Evolutionary conservation across 768 basidiomycete genomes (phyloP).

Genomic region (Holtermanniella nyarrowii): DNA sequence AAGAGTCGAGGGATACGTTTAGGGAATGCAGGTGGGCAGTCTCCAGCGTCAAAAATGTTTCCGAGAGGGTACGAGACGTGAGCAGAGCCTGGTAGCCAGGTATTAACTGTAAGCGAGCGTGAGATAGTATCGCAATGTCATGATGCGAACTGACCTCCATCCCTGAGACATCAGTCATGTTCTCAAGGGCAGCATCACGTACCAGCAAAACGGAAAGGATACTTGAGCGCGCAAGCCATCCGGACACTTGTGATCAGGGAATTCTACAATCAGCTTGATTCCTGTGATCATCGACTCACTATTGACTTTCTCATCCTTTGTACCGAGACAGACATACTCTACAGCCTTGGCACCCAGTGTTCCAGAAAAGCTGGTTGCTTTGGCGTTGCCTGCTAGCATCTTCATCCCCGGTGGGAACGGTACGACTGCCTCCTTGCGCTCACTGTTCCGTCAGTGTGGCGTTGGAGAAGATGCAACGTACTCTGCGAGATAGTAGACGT

Average conservation of each 20-base stretch:
- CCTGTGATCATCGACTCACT: not conserved
- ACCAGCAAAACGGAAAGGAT: conserved; percentile 23
- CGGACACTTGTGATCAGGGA: conserved; percentile 14
- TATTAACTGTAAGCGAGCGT: not conserved
- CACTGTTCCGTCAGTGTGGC: not conserved
- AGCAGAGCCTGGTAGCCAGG: not conserved
- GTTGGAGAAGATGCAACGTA: not conserved
- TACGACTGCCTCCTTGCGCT: conserved; percentile 11
- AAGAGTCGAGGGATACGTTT: conserved; percentile 7
- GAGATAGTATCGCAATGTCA: too few relatives aligned
- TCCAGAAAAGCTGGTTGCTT: conserved; percentile 6
- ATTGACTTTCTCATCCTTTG: conserved; percentile 4
- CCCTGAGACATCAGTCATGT: conserved; percentile 7
- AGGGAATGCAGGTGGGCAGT: conserved; percentile 9
- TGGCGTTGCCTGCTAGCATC: conserved; percentile 25
- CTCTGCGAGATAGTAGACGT: not conserved
- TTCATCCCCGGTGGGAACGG: conserved; percentile 26
- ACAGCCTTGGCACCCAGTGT: conserved; percentile 11
- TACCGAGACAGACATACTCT: conserved; percentile 15
- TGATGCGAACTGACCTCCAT: conserved; percentile 10
- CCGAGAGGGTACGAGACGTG: conserved; percentile 19
- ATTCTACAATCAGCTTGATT: conserved; percentile 4
- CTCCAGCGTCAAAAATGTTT: conserved; percentile 13
- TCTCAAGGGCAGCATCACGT: not conserved
- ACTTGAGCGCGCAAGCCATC: conserved; percentile 21